Percentiles rank a stretch among this genome's conserved stretches.
Conservation (phyloP, 441 rosid genomes). For the Erodium chrysanthum region DNA sequence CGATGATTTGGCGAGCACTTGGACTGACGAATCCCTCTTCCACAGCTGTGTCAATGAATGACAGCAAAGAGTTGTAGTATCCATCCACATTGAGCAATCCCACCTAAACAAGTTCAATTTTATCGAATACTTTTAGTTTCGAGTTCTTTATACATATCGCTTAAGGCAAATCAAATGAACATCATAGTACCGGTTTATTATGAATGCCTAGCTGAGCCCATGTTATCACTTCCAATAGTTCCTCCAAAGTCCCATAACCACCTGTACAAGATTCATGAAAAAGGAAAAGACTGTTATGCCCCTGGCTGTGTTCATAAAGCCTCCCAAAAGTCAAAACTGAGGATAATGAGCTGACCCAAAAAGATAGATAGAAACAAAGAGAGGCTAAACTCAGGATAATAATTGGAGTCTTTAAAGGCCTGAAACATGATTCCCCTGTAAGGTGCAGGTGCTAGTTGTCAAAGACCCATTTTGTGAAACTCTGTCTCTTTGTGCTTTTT, state of each 20-base stretch:
- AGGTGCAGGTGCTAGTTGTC: no score
- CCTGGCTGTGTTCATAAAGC: slow-evolving; percentile 8
- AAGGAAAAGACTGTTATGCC: slow-evolving; percentile 24
- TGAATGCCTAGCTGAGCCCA: slow-evolving; percentile 85
- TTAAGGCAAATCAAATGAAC: no score
- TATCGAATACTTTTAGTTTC: not conserved
- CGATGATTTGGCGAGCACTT: slow-evolving; percentile 58
- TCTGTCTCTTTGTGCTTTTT: no score
- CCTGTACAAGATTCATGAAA: slow-evolving; percentile 29
- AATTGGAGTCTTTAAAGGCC: not conserved
- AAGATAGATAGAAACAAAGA: slow-evolving; percentile 10
- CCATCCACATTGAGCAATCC: slow-evolving; percentile 74
- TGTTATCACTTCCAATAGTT: slow-evolving; percentile 65
- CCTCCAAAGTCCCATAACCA: slow-evolving; percentile 76
- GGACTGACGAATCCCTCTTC: slow-evolving; percentile 68
- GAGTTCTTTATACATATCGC: no score
- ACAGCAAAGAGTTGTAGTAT: slow-evolving; percentile 65
- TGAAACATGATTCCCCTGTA: slow-evolving; percentile 26
- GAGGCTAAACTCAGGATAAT: not conserved
- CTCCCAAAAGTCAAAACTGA: slow-evolving; percentile 11
- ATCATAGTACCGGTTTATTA: slow-evolving; percentile 45
- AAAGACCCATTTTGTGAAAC: no score
- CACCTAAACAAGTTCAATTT: slow-evolving; percentile 30
- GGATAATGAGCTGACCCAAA: slow-evolving; percentile 10
- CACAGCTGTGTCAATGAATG: slow-evolving; percentile 65